phyloP scores from a whole-genome alignment of 176 grass and related monocot genomes.

The Musa itinerans region DNA sequence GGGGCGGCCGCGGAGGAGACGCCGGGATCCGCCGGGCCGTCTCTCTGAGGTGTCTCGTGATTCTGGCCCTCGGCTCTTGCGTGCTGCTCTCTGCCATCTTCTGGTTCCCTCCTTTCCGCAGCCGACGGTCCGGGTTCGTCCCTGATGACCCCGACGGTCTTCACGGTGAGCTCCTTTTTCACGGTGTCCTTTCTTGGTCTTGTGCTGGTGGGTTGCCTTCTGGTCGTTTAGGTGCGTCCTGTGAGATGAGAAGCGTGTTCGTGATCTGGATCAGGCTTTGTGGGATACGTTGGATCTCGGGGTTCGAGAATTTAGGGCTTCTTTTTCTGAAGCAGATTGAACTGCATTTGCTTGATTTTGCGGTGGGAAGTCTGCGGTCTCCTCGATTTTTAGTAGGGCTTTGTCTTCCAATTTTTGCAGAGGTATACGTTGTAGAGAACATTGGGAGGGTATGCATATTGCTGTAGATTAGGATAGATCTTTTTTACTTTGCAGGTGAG shows the following conservation, averaged over 20 bases:
- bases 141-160: slow-evolving; percentile 32
- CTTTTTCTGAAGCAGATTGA: background rate
- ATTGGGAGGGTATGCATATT: background rate
- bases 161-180: slow-evolving; percentile 24
- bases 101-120: slow-evolving; percentile 35
- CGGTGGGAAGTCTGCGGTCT: background rate
- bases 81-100: slow-evolving; percentile 45
- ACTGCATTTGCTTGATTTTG: background rate
- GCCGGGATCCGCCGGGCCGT: background rate
- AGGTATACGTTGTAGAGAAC: background rate
- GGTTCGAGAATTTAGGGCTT: background rate
- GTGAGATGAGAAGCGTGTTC: background rate
- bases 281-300: background rate
- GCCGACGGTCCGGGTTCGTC: slow-evolving; percentile 22
- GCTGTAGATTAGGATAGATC: background rate
- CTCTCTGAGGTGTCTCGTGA: slow-evolving; percentile 38
- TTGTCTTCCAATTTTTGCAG: background rate
- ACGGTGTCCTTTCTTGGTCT: background rate
- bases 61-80: slow-evolving; percentile 34
- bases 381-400: background rate
- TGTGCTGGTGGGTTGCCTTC: background rate
- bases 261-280: background rate
- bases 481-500: background rate
- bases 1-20: too few relatives aligned
- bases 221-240: slow-evolving; percentile 13